phyloP scores from a whole-genome alignment of 148 eudicot genomes.

The Selenicereus undatus region DNA sequence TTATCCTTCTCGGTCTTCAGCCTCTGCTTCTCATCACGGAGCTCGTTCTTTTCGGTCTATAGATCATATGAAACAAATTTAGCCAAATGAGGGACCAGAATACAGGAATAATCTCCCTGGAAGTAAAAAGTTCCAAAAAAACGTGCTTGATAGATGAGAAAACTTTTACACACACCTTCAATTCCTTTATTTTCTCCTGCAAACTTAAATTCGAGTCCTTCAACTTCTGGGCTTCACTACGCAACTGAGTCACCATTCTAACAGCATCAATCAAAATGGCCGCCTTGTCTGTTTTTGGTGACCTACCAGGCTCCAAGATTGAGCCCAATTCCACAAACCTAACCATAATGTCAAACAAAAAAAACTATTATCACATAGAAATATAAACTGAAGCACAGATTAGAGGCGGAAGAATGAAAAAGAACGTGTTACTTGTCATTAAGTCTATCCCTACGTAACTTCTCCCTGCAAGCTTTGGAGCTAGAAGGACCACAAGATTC shows the following conservation, averaged over 20 bases:
- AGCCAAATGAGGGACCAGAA: not conserved
- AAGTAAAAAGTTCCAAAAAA: not conserved
- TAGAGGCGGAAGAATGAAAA: not conserved
- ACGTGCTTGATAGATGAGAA: not conserved
- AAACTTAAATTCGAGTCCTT: slow-evolving; percentile 59
- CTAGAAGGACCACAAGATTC: slow-evolving; percentile 65
- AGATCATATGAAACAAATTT: not conserved
- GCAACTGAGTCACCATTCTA: slow-evolving; percentile 60
- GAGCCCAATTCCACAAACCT: slow-evolving; percentile 70
- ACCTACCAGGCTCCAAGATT: slow-evolving; percentile 62
- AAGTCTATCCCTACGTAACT: slow-evolving; percentile 68
- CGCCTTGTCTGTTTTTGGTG: slow-evolving; percentile 67
- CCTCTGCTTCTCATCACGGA: slow-evolving; percentile 79
- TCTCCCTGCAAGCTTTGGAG: slow-evolving; percentile 87
- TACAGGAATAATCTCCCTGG: too few species aligned
- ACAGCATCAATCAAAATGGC: slow-evolving; percentile 67
- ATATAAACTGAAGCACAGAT: not conserved
- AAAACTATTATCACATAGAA: not conserved
- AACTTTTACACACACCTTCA: slow-evolving; percentile 40
- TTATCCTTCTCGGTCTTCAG: slow-evolving; percentile 71
- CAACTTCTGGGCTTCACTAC: slow-evolving; percentile 59
- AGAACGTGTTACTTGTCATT: slow-evolving; percentile 56
- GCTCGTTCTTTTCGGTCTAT: slow-evolving; percentile 68
- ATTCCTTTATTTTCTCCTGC: slow-evolving; percentile 67
- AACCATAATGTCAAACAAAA: slow-evolving; percentile 13